A percentile compares a stretch with the other conserved stretches of the same genome.
Evolutionary conservation across 1,139 yeast species (phyloP).

Genomic region (Geotrichum carabidarum): DNA sequence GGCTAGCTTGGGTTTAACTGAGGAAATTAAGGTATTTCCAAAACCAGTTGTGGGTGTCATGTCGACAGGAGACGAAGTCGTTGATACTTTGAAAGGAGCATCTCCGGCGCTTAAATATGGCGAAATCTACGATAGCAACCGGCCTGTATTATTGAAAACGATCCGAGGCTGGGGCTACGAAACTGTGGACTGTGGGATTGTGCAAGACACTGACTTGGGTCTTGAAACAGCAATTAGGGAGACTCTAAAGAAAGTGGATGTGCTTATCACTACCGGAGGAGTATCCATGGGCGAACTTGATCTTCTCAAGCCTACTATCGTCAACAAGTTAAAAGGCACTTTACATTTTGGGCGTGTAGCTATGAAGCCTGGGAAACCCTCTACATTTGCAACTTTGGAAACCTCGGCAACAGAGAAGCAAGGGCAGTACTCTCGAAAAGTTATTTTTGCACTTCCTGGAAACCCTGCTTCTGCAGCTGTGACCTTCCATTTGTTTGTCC

Average conservation of each 20-base stretch:
- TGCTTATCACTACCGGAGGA: conserved; percentile 49
- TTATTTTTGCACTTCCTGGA: conserved; percentile 49
- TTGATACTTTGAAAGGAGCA: conserved; percentile 31
- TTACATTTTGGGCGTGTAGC: conserved; percentile 50
- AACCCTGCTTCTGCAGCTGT: conserved; percentile 51
- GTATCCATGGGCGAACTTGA: conserved; percentile 55
- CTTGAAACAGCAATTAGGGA: conserved; percentile 29
- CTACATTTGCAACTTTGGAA: conserved; percentile 47
- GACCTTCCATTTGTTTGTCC: conserved; percentile 44
- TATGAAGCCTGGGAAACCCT: conserved; percentile 54
- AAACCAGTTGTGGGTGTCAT: conserved; percentile 45
- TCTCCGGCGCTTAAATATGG: conserved; percentile 35
- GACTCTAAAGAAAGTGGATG: conserved; percentile 38
- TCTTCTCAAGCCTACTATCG: conserved; percentile 44
- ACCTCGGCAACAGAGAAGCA: conserved; percentile 8
- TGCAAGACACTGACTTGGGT: conserved; percentile 34
- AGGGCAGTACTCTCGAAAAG: conserved; percentile 12
- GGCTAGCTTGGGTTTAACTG: conserved; percentile 42
- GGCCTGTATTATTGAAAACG: conserved; percentile 43
- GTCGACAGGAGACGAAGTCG: conserved; percentile 49
- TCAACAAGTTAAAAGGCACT: conserved; percentile 37
- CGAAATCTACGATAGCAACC: conserved; percentile 46
- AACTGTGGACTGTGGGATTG: conserved; percentile 44
- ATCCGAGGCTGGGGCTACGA: conserved; percentile 36
- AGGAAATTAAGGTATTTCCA: conserved; percentile 36